Evolutionary conservation across 2,329 filamentous ascomycete genomes (phyloP).

Genomic region (Colletotrichum agaves): DNA sequence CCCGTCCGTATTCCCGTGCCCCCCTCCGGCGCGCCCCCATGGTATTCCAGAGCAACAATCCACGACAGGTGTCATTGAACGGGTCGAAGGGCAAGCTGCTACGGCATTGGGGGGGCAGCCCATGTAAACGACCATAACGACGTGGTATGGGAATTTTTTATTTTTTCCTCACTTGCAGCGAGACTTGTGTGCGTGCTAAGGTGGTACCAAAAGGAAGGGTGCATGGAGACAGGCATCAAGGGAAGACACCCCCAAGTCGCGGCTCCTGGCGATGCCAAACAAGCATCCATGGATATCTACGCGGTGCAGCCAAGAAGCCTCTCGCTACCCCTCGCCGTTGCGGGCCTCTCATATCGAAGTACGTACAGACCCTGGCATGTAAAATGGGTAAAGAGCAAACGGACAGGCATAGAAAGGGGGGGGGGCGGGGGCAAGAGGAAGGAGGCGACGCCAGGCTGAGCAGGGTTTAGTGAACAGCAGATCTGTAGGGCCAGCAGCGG

Average conservation of each 20-base stretch:
- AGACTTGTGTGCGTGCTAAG: neutral
- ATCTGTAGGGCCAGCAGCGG: constrained; percentile 25
- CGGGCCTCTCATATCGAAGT: neutral
- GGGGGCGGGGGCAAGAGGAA: neutral
- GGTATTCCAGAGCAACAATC: constrained; percentile 6
- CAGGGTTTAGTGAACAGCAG: constrained; percentile 14
- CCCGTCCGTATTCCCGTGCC: neutral
- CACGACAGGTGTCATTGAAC: constrained; percentile 27
- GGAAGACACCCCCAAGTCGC: neutral
- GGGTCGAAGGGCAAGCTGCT: constrained; percentile 11
- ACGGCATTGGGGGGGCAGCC: neutral
- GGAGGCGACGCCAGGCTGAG: constrained; percentile 2
- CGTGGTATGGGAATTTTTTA: neutral
- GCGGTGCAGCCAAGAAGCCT: constrained; percentile 2
- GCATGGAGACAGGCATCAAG: constrained; percentile 9
- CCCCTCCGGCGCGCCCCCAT: neutral
- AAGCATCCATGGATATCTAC: neutral
- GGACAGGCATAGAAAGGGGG: neutral
- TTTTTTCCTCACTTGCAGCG: neutral
- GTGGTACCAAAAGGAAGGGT: constrained; percentile 1
- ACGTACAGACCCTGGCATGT: neutral
- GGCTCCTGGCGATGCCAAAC: constrained; percentile 13
- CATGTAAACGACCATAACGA: neutral
- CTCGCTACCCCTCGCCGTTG: constrained; percentile 12
- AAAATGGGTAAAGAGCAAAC: constrained; percentile 18